phyloP scores from a whole-genome alignment of 2,329 filamentous ascomycete genomes.

The Aspergillus texensis region DNA sequence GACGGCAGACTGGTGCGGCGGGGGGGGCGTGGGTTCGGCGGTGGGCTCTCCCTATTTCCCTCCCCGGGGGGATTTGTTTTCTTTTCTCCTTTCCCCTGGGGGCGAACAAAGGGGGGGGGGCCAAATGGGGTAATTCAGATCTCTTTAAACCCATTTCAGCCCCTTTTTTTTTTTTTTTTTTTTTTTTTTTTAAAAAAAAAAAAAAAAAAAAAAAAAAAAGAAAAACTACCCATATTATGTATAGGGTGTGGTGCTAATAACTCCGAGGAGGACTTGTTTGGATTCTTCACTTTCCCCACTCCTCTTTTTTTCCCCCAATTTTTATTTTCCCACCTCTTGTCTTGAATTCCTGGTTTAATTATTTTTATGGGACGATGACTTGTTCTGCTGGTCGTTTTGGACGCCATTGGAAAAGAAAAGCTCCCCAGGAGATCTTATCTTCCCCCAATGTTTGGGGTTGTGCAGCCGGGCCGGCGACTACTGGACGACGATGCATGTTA shows the following conservation, averaged over 20 bases:
- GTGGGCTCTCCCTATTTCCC: no score
- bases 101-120: no score
- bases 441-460: slow-evolving; percentile 18
- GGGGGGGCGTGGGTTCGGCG: no score
- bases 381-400: neutral
- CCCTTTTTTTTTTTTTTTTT: no score
- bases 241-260: neutral
- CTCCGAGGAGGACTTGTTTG: neutral
- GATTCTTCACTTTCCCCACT: neutral
- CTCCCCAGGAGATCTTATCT: slow-evolving; percentile 12
- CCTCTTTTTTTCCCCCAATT: neutral
- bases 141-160: neutral
- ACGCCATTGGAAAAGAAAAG: slow-evolving; percentile 11
- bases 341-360: neutral
- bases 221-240: neutral
- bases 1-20: no score
- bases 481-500: slow-evolving; percentile 15
- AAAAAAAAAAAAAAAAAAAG: no score
- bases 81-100: no score
- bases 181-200: no score
- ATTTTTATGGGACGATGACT: neutral
- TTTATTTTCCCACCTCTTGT: neutral
- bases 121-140: no score
- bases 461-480: slow-evolving; percentile 12
- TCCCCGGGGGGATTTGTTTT: no score